Percentiles rank a stretch among this genome's conserved stretches.
Conservation (phyloP, 2,329 filamentous ascomycete genomes). For the Verticillium nonalfalfae region DNA sequence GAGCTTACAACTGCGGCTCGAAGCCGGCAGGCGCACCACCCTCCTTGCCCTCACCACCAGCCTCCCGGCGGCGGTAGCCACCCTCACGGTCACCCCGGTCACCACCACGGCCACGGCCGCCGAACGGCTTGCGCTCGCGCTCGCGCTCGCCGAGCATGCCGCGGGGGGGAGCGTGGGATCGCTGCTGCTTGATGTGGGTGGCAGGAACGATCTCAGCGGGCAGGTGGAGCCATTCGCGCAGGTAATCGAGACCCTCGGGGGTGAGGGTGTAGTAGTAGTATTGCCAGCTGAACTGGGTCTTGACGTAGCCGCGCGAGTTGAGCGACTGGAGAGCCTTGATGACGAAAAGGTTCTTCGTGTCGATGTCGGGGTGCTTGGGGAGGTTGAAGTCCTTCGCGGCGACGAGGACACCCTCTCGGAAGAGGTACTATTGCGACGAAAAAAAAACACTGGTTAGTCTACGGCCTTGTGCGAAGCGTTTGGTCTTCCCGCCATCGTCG, state of each 20-base stretch:
- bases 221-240: constrained; percentile 99
- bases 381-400: constrained; percentile 99
- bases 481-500: background rate
- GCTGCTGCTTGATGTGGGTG: constrained; percentile 99
- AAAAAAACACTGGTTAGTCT: constrained; percentile 13
- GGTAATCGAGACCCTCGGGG: constrained; percentile 99
- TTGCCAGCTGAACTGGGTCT: constrained; percentile 99
- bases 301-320: constrained; percentile 95
- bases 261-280: constrained; percentile 99
- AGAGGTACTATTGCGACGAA: constrained; percentile 70
- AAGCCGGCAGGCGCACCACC: constrained; percentile 88
- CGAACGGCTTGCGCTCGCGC: constrained; percentile 75
- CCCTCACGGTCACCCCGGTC: constrained; percentile 79
- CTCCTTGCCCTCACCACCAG: constrained; percentile 81
- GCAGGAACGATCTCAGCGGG: constrained; percentile 98
- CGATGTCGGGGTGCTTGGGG: constrained; percentile 94
- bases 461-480: background rate
- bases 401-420: constrained; percentile 88
- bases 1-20: constrained; percentile 76
- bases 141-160: constrained; percentile 93
- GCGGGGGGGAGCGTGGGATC: constrained; percentile 94
- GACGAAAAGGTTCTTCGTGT: constrained; percentile 99
- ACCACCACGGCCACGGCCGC: constrained; percentile 69
- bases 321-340: constrained; percentile 99
- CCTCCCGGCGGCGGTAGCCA: constrained; percentile 87